phyloP scores from a whole-genome alignment of 495 filamentous ascomycete genomes.

The Podospora anserina region DNA sequence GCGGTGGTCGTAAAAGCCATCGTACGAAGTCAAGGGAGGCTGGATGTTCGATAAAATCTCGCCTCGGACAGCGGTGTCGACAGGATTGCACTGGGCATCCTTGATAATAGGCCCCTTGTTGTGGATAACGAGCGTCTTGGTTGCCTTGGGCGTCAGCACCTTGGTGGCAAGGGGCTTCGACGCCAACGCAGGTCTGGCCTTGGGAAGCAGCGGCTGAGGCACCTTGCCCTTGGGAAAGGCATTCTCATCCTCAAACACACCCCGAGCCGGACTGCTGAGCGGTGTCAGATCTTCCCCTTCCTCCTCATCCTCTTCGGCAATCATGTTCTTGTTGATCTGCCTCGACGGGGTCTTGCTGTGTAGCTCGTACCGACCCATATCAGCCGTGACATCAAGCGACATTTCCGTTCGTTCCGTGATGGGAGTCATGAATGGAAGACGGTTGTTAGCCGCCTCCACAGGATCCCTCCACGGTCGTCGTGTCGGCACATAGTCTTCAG shows the following conservation, averaged over 20 bases:
- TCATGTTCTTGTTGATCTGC: constrained; percentile 24
- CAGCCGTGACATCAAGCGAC: constrained; percentile 59
- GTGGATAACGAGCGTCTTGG: not conserved
- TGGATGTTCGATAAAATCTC: constrained; percentile 69
- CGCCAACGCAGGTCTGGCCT: constrained; percentile 27
- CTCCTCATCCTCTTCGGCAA: constrained; percentile 34
- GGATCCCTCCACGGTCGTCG: constrained; percentile 73
- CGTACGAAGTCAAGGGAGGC: constrained; percentile 66
- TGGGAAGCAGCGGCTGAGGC: constrained; percentile 46
- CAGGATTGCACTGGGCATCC: constrained; percentile 83
- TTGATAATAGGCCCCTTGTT: constrained; percentile 64
- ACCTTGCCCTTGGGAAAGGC: constrained; percentile 38
- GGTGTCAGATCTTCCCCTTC: constrained; percentile 52
- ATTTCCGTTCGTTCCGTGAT: constrained; percentile 94
- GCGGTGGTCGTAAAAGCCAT: constrained; percentile 72
- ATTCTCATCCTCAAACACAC: constrained; percentile 47
- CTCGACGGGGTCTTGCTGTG: constrained; percentile 73
- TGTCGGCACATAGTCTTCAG: constrained; percentile 78
- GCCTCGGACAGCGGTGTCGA: constrained; percentile 67
- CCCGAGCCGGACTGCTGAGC: constrained; percentile 67
- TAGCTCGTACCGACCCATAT: constrained; percentile 39
- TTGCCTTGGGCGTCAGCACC: constrained; percentile 23
- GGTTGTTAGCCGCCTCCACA: constrained; percentile 72
- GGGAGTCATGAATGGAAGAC: constrained; percentile 96
- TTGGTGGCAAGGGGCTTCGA: constrained; percentile 22